These are phyloP conservation scores for Auriscalpium microsporum DNA, from an alignment of 768 basidiomycete species.

Conservation along the genomic window DNA sequence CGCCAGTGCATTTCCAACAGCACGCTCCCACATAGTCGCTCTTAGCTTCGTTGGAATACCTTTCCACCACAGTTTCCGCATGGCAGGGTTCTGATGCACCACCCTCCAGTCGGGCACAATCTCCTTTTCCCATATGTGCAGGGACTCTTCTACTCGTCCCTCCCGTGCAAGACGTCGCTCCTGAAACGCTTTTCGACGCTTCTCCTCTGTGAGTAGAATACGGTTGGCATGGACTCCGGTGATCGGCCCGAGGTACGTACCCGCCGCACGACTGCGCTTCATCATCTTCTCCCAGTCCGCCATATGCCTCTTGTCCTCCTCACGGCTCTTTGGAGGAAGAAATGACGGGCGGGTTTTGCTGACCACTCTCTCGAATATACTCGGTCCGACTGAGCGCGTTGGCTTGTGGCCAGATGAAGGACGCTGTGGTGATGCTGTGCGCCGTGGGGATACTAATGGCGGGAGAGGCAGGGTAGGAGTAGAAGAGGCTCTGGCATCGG, in stretches of 20 bases:
- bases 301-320: constrained; percentile 78
- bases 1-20: constrained; percentile 77
- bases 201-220: constrained; percentile 45
- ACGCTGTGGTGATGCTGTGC: constrained; percentile 16
- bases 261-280: constrained; percentile 65
- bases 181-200: constrained; percentile 51
- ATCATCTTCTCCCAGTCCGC: constrained; percentile 87
- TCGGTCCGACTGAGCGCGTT: constrained; percentile 55
- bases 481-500: constrained; percentile 1
- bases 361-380: constrained; percentile 66
- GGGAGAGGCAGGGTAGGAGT: constrained; percentile 23
- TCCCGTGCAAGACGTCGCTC: constrained; percentile 60
- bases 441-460: constrained; percentile 24
- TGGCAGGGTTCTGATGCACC: constrained; percentile 52
- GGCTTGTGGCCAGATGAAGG: constrained; percentile 22
- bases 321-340: constrained; percentile 72
- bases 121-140: constrained; percentile 68
- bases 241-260: constrained; percentile 30
- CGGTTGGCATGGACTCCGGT: background rate
- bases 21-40: constrained; percentile 74
- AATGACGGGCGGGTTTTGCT: constrained; percentile 79
- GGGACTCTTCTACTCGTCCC: constrained; percentile 57
- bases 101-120: constrained; percentile 80
- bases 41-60: constrained; percentile 81
- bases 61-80: constrained; percentile 79